These are phyloP conservation scores for Leccinellum rugosiceps DNA, from an alignment of 768 basidiomycete species.

Conservation along the genomic window DNA sequence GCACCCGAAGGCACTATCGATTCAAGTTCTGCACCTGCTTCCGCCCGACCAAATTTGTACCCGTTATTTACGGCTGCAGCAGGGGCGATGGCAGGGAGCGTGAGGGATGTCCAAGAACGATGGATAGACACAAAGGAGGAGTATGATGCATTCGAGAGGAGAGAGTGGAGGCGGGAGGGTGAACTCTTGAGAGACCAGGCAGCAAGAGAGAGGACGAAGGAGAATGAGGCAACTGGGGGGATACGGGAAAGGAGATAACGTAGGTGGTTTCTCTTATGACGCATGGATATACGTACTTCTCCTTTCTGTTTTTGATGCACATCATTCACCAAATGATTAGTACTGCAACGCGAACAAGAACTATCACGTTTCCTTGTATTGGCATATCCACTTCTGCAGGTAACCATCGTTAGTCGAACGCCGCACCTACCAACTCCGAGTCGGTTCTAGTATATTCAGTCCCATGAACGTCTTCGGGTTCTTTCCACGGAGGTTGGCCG, in stretches of 20 bases:
- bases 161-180: slow-evolving; percentile 75
- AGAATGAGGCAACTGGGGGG: slow-evolving; percentile 6
- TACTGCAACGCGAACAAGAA: too few species aligned
- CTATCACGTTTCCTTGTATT: not conserved
- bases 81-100: slow-evolving; percentile 49
- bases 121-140: slow-evolving; percentile 86
- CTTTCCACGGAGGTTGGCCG: not conserved
- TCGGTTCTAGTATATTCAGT: too few species aligned
- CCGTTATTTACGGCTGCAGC: slow-evolving; percentile 66
- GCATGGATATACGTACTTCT: not conserved
- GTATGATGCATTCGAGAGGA: slow-evolving; percentile 79
- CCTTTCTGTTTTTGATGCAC: not conserved
- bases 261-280: slow-evolving; percentile 2
- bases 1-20: slow-evolving; percentile 33
- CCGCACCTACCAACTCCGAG: not conserved
- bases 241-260: slow-evolving; percentile 30
- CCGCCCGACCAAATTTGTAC: slow-evolving; percentile 60
- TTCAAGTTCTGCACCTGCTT: slow-evolving; percentile 31
- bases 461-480: not conserved
- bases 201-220: slow-evolving; percentile 13
- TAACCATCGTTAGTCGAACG: not conserved
- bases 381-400: not conserved
- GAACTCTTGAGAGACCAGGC: slow-evolving; percentile 36
- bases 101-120: slow-evolving; percentile 84
- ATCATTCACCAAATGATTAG: not conserved